phyloP scores from a whole-genome alignment of 2,329 filamentous ascomycete species.

The Alternaria gaisen region DNA sequence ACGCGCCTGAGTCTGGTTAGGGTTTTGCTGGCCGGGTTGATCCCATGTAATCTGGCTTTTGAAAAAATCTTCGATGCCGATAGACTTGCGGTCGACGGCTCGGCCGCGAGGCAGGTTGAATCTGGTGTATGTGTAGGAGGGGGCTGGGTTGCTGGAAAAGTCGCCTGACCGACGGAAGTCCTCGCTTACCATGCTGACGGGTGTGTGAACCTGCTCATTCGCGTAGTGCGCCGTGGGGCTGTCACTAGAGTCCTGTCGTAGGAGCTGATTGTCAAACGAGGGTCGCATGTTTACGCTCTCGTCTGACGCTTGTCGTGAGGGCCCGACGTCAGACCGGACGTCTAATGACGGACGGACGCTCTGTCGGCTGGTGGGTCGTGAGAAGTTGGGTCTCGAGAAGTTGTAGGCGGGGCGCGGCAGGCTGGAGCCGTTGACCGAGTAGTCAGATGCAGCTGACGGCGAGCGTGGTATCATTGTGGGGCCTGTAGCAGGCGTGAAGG shows the following conservation, averaged over 20 bases:
- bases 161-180: conserved; percentile 66
- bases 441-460: conserved; percentile 84
- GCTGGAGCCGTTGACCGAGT: conserved; percentile 67
- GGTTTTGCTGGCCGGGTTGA: conserved; percentile 46
- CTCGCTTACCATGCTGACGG: conserved; percentile 76
- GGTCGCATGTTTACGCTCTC: conserved; percentile 49
- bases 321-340: conserved; percentile 45
- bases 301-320: conserved; percentile 48
- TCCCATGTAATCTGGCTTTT: conserved; percentile 70
- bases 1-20: conserved; percentile 43
- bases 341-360: conserved; percentile 62
- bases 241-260: conserved; percentile 54
- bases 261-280: conserved; percentile 50
- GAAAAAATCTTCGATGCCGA: conserved; percentile 51
- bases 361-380: conserved; percentile 82
- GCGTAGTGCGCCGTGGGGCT: conserved; percentile 66
- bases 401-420: conserved; percentile 83
- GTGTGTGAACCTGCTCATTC: conserved; percentile 73
- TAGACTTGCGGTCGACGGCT: conserved; percentile 69
- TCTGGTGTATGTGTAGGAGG: conserved; percentile 87
- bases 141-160: conserved; percentile 63
- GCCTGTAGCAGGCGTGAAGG: conserved; percentile 69
- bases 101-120: conserved; percentile 86
- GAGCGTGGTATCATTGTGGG: conserved; percentile 71
- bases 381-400: conserved; percentile 81